Conservation (phyloP, 345 rosid species). For the Chamaenerion angustifolium region DNA sequence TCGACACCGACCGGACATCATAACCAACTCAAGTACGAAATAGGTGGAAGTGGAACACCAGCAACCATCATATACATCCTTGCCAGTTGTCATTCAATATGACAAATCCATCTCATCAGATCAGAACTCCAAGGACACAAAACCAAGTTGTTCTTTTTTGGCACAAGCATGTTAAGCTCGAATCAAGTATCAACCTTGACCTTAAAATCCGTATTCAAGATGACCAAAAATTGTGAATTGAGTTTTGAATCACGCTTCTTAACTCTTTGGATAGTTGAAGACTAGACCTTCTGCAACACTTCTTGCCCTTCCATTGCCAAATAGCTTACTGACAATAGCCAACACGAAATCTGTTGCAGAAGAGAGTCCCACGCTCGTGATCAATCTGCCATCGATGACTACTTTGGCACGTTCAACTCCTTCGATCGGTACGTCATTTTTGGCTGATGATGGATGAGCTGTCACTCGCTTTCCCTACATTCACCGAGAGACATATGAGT, state of each 20-base stretch:
- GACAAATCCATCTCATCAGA: too few species aligned
- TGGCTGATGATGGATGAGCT: conserved; percentile 37
- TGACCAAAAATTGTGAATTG: not conserved
- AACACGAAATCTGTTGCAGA: conserved; percentile 52
- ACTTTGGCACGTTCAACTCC: conserved; percentile 41
- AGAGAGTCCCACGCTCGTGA: conserved; percentile 64
- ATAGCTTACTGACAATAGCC: conserved; percentile 63
- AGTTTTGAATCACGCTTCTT: conserved; percentile 2
- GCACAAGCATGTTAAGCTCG: too few species aligned
- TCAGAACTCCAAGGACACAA: too few species aligned
- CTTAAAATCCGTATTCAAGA: not conserved
- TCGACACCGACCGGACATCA: too few species aligned
- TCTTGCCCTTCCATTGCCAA: conserved; percentile 72
- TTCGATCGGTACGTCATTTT: conserved; percentile 14
- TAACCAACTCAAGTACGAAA: too few species aligned
- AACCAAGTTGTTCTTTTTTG: too few species aligned
- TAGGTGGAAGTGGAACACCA: too few species aligned
- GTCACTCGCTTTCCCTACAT: conserved; percentile 49
- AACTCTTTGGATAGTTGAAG: conserved; percentile 48
- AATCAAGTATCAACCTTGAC: too few species aligned
- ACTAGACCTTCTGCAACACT: conserved; percentile 88
- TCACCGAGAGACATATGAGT: not conserved
- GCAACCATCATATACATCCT: too few species aligned
- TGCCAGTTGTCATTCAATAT: too few species aligned
- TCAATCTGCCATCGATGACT: conserved; percentile 77